These are phyloP conservation scores for Ophiostoma australiae DNA, from an alignment of 2,329 filamentous ascomycete species.

Conservation along the genomic window DNA sequence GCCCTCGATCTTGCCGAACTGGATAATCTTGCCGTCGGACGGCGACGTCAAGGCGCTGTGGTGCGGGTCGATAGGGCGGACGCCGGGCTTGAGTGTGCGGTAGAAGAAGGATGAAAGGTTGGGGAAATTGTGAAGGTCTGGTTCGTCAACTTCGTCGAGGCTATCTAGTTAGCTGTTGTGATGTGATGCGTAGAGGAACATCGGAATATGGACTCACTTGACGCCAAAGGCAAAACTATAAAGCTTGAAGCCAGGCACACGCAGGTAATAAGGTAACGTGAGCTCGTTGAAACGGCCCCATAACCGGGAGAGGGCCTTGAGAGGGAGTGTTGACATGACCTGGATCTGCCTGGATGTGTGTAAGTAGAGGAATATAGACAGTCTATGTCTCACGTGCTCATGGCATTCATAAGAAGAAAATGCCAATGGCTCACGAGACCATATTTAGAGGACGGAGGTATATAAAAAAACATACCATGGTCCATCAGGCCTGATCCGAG, in stretches of 20 bases:
- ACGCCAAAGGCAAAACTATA: conserved; percentile 92
- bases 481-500: conserved; percentile 70
- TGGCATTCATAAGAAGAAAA: background rate
- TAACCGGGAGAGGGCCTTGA: conserved; percentile 82
- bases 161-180: conserved; percentile 37
- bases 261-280: conserved; percentile 78
- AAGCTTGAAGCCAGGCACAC: conserved; percentile 83
- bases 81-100: conserved; percentile 83
- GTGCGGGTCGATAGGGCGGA: conserved; percentile 76
- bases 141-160: conserved; percentile 79
- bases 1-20: conserved; percentile 86
- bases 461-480: conserved; percentile 59
- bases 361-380: background rate
- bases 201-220: conserved; percentile 43
- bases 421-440: background rate
- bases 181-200: background rate
- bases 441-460: background rate
- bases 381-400: conserved; percentile 17
- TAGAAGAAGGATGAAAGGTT: conserved; percentile 98
- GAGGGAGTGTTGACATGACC: conserved; percentile 85
- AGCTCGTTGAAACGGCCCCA: conserved; percentile 93
- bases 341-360: conserved; percentile 64
- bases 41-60: conserved; percentile 78
- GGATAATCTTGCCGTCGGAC: conserved; percentile 82
- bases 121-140: conserved; percentile 81